A percentile compares a stretch with the other conserved stretches of the same genome.
Conservation (phyloP, 2,329 filamentous ascomycete genomes). For the Dendrostoma leiphaemia region DNA sequence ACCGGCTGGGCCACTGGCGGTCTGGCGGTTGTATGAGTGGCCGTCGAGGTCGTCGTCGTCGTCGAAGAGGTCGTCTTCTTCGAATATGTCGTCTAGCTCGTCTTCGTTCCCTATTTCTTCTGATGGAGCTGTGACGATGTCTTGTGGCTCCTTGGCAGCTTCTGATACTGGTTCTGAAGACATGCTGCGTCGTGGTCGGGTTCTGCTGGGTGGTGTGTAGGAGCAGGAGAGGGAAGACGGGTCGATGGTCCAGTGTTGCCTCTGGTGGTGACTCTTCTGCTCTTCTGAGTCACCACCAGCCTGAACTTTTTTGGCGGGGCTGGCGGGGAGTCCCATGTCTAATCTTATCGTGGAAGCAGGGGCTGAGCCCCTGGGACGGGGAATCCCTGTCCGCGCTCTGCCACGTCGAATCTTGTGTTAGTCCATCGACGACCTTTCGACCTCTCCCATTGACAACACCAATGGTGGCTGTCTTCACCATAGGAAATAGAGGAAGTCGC, state of each 20-base stretch:
- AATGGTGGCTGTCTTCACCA: no score
- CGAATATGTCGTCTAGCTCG: constrained; percentile 44
- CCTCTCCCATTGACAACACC: no score
- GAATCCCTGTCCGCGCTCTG: background rate
- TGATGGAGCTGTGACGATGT: background rate
- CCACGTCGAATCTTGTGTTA: no score
- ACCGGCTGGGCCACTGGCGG: constrained; percentile 31
- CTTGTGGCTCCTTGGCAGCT: constrained; percentile 4
- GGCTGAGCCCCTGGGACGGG: background rate
- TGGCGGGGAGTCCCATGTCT: background rate
- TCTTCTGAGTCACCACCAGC: background rate
- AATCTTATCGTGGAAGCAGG: background rate
- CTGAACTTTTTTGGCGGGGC: constrained; percentile 6
- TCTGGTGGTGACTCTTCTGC: background rate
- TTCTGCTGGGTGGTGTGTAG: background rate
- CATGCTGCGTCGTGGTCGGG: background rate
- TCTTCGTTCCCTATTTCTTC: constrained; percentile 38
- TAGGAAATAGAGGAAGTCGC: no score
- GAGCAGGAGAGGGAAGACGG: no score
- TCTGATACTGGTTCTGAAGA: background rate
- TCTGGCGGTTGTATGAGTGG: constrained; percentile 77
- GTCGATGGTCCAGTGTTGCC: no score
- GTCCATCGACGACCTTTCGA: no score
- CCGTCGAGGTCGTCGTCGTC: constrained; percentile 51
- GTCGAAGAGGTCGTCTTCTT: constrained; percentile 64